phyloP scores from a whole-genome alignment of 1,139 yeast genomes.

The Saccharomyces hybrid region DNA sequence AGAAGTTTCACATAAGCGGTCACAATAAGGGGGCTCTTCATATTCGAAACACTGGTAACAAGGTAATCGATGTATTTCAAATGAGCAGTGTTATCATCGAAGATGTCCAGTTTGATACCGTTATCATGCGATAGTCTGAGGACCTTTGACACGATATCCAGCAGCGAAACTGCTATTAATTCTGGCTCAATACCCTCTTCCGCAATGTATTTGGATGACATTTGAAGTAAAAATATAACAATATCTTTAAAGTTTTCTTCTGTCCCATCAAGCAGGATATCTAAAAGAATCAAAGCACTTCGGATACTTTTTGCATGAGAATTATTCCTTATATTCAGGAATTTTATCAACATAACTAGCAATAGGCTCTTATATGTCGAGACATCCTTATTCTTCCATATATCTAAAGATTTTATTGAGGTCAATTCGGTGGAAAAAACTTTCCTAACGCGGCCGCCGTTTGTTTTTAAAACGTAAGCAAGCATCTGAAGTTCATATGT shows the following conservation, averaged over 20 bases:
- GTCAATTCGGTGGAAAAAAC: constrained; percentile 49
- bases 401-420: constrained; percentile 36
- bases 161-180: constrained; percentile 27
- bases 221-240: constrained; percentile 30
- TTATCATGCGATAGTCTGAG: constrained; percentile 27
- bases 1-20: constrained; percentile 29
- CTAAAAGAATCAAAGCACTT: constrained; percentile 38
- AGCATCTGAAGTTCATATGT: constrained; percentile 50
- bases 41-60: constrained; percentile 27
- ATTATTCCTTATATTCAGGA: constrained; percentile 33
- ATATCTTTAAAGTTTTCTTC: constrained; percentile 45
- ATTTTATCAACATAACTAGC: constrained; percentile 41
- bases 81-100: constrained; percentile 29
- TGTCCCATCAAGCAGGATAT: constrained; percentile 45
- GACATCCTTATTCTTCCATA: constrained; percentile 40
- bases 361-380: constrained; percentile 58
- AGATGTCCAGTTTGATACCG: constrained; percentile 27
- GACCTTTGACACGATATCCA: constrained; percentile 29
- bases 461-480: constrained; percentile 43
- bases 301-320: constrained; percentile 31
- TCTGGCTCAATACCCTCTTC: constrained; percentile 23
- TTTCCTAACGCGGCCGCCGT: constrained; percentile 38
- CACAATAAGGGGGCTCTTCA: constrained; percentile 28
- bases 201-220: constrained; percentile 30
- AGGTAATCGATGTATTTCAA: constrained; percentile 30